Evolutionary conservation across 805 yeast species (phyloP), one percentile per base, ranked within the genome.

Genomic region (Cyberlindnera lachancei): DNA sequence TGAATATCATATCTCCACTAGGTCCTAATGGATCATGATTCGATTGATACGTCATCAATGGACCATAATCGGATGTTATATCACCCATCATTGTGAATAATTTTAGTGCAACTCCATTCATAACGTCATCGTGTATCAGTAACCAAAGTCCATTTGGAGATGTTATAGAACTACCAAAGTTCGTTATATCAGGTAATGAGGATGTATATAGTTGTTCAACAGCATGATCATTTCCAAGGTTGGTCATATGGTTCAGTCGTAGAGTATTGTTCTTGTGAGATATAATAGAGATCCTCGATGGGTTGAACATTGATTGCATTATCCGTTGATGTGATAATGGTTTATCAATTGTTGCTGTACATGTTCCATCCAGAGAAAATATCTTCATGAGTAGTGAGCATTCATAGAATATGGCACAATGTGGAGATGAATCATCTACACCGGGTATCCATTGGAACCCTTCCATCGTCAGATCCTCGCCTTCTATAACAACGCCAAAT

Each of bases 311-410:
- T n/a, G n/a, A n/a, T n/a, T n/a, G n/a, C n/a, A n/a, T n/a, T n/a
- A n/a, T n/a, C n/a, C n/a, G n/a, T n/a, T n/a, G n/a, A n/a, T n/a
- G n/a, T n/a, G n/a, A n/a, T n/a, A n/a, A n/a, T n/a, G n/a, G n/a
- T n/a, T n/a, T n/a, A n/a, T n/a, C n/a, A n/a, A n/a, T n/a, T n/a
- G n/a, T n/a, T n/a, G n/a, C n/a, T n/a, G n/a, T n/a, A n/a, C n/a
- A n/a, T n/a, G n/a, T n/a, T n/a, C n/a, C n/a, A n/a, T 42, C 49
- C 22, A 44, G 24, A 2, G 45, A 44, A 25, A 33, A 44, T 1
- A 46, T 18, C 22, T 34, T 38, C 10, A 33, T 30, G 25, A 34
- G 17, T 5, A 46, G 23, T 5, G 33, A 41, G 15, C 29, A 13
- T 23, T 37, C 32, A 5, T 39, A 23, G 31, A 35, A 42, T 3